phyloP scores from a whole-genome alignment of 1,284 basidiomycete genomes.

The Hypsizygus ulmarius region DNA sequence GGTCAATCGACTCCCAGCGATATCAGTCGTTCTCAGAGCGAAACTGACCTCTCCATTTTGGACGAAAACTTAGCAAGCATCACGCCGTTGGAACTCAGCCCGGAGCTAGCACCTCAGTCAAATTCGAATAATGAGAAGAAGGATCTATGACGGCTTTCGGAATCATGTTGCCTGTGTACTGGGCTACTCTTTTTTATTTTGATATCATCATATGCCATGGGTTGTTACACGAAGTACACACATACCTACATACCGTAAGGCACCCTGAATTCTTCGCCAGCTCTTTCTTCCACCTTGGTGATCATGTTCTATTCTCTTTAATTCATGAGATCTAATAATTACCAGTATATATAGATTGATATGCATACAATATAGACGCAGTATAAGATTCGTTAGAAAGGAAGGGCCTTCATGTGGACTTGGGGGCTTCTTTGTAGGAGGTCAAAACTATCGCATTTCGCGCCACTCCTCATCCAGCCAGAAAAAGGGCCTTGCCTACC shows the following conservation, averaged over 20 bases:
- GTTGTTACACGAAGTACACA: too few species aligned
- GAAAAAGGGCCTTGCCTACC: conserved; percentile 44
- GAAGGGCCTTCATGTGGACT: neutral
- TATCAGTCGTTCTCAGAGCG: conserved; percentile 32
- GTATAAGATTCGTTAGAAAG: neutral
- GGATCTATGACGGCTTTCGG: conserved; percentile 10
- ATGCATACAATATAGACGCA: neutral
- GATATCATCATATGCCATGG: too few species aligned
- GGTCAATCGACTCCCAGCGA: conserved; percentile 49
- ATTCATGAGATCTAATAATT: neutral
- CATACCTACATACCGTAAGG: too few species aligned
- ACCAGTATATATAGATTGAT: neutral
- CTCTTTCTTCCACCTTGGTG: neutral
- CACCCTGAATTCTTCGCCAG: too few species aligned
- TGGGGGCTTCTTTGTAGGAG: neutral
- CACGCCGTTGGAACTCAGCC: conserved; percentile 15
- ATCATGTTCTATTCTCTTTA: conserved; percentile 7
- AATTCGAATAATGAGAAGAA: conserved; percentile 13
- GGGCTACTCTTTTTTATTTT: too few species aligned
- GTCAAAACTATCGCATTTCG: conserved; percentile 51
- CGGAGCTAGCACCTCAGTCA: conserved; percentile 10
- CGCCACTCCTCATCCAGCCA: conserved; percentile 61
- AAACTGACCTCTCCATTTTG: conserved; percentile 40
- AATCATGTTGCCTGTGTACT: neutral
- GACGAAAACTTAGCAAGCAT: conserved; percentile 12